Evolutionary conservation across 306 rosid genomes (phyloP), one percentile per base, ranked within the genome.

Genomic region (Prunus mongolica): DNA sequence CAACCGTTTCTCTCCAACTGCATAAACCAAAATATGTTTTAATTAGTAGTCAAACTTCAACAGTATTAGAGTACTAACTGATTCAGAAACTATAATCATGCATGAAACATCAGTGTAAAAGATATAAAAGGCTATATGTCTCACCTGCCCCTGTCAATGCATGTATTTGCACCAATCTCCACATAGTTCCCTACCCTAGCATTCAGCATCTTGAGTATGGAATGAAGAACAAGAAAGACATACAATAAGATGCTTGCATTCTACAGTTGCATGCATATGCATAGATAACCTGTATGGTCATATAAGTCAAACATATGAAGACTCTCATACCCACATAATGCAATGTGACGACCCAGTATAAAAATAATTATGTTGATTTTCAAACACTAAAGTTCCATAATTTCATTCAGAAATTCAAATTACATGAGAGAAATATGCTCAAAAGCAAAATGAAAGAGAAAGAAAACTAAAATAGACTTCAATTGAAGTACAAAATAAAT

Each of bases 141-240:
- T 80, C 66, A 91, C 98, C 98, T 94, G 74, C 98, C 98, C 82
- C 97, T 84, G 83, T 95, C 97, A 79, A 95, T 87, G 83, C 97
- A 92, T 62, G 98, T 86, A 83, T 87, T 94, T 80, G 97, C 92
- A 78, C 97, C 97, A 72, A 92, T 89, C 83, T 94, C 98, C 69
- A 94, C 97, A 71, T 81, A 38, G 80, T 82, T 84, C 62, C 97
- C 96, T 51, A 94, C 80, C 78, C 80, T 84, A 41, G 87, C 96
- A 81, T 92, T 87, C 91, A 94, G 77, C 82, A 84, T 78, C 98
- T 94, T 67, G 15, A 2, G n/a, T 55, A 32, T 30, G 69, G 73
- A 66, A 65, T 58, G 65, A 76, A 80, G 54, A 72, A 73, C 75
- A 78, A 81, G 79, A n/a, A 78, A 49, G 74, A 64, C 82, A 77